A percentile compares a stretch with the other conserved stretches of the same genome.
Conservation (phyloP, 305 asterid species). For the Rubia tinctorum region DNA sequence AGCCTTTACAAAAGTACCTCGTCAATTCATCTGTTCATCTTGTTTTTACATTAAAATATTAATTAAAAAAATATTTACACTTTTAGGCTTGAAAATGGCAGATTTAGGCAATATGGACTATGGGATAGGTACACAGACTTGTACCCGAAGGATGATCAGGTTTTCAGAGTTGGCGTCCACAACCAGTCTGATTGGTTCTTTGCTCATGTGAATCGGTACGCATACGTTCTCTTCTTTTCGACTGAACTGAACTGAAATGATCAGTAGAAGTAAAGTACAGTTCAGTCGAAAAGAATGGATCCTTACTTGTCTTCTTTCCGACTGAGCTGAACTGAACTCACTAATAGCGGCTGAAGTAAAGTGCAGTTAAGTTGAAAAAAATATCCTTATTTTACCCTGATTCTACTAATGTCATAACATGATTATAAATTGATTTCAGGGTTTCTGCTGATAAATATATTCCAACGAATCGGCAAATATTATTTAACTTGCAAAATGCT, state of each 20-base stretch:
- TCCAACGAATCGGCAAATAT: conserved; percentile 73
- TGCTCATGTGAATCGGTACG: conserved; percentile 80
- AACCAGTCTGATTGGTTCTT: conserved; percentile 65
- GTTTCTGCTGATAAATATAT: conserved; percentile 48
- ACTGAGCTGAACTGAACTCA: not conserved
- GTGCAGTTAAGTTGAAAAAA: not conserved
- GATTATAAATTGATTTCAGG: conserved; percentile 25
- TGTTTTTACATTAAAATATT: no score
- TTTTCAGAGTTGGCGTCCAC: conserved; percentile 45
- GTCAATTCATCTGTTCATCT: not conserved
- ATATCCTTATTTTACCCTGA: not conserved
- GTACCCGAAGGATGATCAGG: conserved; percentile 61
- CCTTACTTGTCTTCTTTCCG: not conserved
- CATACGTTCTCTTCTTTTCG: no score
- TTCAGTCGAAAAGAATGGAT: not conserved
- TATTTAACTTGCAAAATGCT: conserved; percentile 42
- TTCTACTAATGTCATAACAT: not conserved
- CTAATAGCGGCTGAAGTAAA: no score
- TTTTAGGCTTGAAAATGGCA: conserved; percentile 7
- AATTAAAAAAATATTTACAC: no score
- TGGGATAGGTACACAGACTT: conserved; percentile 83
- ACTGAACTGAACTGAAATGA: not conserved
- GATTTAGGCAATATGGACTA: conserved; percentile 79
- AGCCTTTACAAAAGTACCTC: conserved; percentile 44
- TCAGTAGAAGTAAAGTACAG: no score